phyloP scores from a whole-genome alignment of 352 stramenopile genomes.

The Phytophthora kernoviae region DNA sequence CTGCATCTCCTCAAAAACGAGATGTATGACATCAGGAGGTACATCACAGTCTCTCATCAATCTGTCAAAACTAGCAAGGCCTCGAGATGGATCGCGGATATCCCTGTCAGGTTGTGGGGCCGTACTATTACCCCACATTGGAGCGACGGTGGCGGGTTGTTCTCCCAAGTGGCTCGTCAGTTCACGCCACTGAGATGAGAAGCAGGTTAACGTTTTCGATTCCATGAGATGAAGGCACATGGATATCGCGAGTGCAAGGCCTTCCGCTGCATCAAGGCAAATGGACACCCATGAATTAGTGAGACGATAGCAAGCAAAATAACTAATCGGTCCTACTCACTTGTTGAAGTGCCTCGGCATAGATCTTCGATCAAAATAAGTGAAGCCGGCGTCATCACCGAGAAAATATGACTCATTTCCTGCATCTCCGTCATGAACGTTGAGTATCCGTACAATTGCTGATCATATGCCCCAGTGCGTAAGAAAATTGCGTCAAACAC shows the following conservation, averaged over 20 bases:
- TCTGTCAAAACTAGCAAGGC: constrained; percentile 24
- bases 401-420: constrained; percentile 47
- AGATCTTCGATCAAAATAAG: constrained; percentile 62
- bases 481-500: constrained; percentile 54
- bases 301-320: background rate
- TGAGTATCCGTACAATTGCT: constrained; percentile 50
- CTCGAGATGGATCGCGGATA: background rate
- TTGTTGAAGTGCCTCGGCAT: constrained; percentile 47
- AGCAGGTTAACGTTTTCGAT: constrained; percentile 27
- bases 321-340: constrained; percentile 14
- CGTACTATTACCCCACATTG: background rate
- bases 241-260: constrained; percentile 34
- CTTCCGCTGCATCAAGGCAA: constrained; percentile 28
- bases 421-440: constrained; percentile 68
- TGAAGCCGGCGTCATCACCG: constrained; percentile 29
- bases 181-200: constrained; percentile 40
- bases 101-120: background rate
- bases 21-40: constrained; percentile 35
- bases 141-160: background rate
- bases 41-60: constrained; percentile 36
- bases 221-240: constrained; percentile 41
- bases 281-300: background rate
- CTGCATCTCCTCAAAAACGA: constrained; percentile 32
- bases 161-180: constrained; percentile 21
- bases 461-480: constrained; percentile 46